These are phyloP conservation scores for Heliamphora pulchella DNA, from an alignment of 179 eudicot species.

Conservation along the genomic window DNA sequence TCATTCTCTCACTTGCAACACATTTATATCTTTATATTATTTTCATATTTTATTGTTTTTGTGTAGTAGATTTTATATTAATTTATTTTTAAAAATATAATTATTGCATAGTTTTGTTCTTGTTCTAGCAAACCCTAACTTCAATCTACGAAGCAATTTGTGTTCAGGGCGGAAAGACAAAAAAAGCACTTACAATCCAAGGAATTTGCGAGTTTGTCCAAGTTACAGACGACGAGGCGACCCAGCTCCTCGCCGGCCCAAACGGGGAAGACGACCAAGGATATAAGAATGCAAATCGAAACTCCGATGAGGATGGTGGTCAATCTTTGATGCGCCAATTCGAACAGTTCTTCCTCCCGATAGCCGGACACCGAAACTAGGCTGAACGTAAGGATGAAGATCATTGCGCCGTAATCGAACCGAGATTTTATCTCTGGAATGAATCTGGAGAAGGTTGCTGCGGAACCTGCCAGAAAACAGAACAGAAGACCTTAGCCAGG, in stretches of 20 bases:
- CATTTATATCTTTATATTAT: no score
- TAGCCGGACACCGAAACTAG: slow-evolving; percentile 38
- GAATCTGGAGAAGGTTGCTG: slow-evolving; percentile 32
- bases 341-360: slow-evolving; percentile 29
- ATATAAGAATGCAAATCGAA: slow-evolving; percentile 25
- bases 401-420: slow-evolving; percentile 37
- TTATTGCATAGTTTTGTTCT: no score
- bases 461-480: slow-evolving; percentile 22
- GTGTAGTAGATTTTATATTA: no score
- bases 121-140: no score
- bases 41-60: no score
- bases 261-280: slow-evolving; percentile 29
- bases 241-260: slow-evolving; percentile 44
- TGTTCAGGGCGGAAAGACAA: no score
- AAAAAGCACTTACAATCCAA: slow-evolving; percentile 22
- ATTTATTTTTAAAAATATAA: no score
- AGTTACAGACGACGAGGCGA: slow-evolving; percentile 21
- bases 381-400: slow-evolving; percentile 40
- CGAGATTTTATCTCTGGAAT: slow-evolving; percentile 32
- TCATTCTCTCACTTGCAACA: no score
- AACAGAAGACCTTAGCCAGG: no score
- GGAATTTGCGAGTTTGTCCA: slow-evolving; percentile 31
- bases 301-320: slow-evolving; percentile 34
- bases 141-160: no score
- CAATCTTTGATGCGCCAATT: slow-evolving; percentile 30